Evolutionary conservation across 2,329 filamentous ascomycete species (phyloP).

Genomic region (Amphichorda felina): DNA sequence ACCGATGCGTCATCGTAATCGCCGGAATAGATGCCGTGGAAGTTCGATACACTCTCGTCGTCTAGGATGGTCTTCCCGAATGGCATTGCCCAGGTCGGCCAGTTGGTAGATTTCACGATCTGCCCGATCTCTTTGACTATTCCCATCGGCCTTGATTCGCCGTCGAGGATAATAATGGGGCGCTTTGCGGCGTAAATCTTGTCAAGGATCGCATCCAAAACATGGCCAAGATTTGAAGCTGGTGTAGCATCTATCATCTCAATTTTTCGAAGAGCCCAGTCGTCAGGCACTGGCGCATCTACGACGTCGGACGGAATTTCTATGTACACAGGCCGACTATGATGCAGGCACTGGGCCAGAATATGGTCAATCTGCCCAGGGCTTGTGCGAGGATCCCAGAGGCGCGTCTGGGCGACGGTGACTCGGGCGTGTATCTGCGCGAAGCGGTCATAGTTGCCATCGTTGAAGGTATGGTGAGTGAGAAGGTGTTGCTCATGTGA

Average conservation of each 20-base stretch:
- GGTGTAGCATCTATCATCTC: constrained; percentile 8
- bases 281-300: constrained; percentile 16
- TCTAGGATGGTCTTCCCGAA: constrained; percentile 34
- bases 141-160: too few relatives aligned
- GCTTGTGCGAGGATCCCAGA: constrained; percentile 1
- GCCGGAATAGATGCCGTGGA: too few relatives aligned
- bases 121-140: constrained; percentile 25
- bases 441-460: constrained; percentile 40
- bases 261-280: constrained; percentile 4
- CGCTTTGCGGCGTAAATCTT: constrained; percentile 19
- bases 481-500: constrained; percentile 26
- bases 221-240: constrained; percentile 9
- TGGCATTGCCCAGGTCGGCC: constrained; percentile 9
- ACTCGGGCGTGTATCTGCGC: constrained; percentile 34
- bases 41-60: constrained; percentile 32
- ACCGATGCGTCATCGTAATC: constrained; percentile 20
- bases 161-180: constrained; percentile 40
- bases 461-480: constrained; percentile 44
- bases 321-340: constrained; percentile 44
- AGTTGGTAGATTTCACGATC: constrained; percentile 27
- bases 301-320: constrained; percentile 43
- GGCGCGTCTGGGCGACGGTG: constrained; percentile 31
- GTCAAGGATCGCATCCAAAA: constrained; percentile 9
- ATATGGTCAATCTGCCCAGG: constrained; percentile 37
- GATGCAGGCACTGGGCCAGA: constrained; percentile 34